Conservation (phyloP, 1,139 yeast genomes). For the Lodderomyces beijingensis region DNA sequence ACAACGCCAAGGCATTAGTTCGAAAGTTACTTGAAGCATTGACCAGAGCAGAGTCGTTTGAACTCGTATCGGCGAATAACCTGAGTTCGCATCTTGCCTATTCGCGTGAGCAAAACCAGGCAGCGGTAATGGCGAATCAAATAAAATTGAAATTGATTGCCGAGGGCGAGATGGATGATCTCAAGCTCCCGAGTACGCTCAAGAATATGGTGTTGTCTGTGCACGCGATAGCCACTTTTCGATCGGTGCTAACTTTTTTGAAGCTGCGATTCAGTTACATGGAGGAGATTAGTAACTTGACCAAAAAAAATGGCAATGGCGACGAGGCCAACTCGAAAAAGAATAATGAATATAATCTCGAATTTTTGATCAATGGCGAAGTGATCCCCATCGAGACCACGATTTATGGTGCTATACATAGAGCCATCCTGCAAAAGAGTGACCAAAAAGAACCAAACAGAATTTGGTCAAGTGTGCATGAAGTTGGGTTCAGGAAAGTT, state of each 20-base stretch:
- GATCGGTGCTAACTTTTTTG: constrained; percentile 63
- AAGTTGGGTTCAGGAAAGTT: constrained; percentile 48
- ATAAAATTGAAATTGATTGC: constrained; percentile 52
- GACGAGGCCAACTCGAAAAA: constrained; percentile 6
- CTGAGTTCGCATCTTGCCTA: constrained; percentile 12
- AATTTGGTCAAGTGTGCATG: constrained; percentile 57
- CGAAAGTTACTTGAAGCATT: constrained; percentile 70
- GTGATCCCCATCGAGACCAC: constrained; percentile 67
- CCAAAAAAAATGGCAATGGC: constrained; percentile 4
- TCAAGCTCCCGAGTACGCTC: constrained; percentile 25
- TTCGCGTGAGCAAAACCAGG: constrained; percentile 23
- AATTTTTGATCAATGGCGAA: constrained; percentile 61
- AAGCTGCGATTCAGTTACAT: constrained; percentile 29
- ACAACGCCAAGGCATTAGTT: constrained; percentile 22
- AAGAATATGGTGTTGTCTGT: constrained; percentile 56
- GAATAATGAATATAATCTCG: constrained; percentile 31
- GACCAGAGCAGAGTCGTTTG: constrained; percentile 73
- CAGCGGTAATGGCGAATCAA: constrained; percentile 70
- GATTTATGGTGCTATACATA: constrained; percentile 73
- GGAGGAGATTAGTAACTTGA: constrained; percentile 15
- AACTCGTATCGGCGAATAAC: constrained; percentile 56
- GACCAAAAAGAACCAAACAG: constrained; percentile 27
- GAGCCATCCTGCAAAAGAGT: constrained; percentile 39
- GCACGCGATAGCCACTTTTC: constrained; percentile 88
- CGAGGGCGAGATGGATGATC: constrained; percentile 19